Evolutionary conservation across 352 stramenopile species (phyloP), one percentile per base, ranked within the genome.

Genomic region (Pythium pectinolyticum): DNA sequence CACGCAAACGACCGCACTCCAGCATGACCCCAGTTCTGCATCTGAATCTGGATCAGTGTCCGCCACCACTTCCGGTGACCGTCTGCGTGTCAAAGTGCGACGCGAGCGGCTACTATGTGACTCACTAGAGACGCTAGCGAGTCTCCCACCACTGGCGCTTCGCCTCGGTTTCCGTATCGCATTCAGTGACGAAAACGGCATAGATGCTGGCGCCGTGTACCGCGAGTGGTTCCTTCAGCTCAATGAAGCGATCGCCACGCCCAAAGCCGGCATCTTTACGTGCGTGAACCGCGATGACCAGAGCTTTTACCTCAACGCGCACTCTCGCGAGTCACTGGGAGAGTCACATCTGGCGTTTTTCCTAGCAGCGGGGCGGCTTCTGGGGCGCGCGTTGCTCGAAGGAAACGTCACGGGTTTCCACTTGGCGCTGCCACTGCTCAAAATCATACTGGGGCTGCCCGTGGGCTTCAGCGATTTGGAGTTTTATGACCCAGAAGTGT

Each of bases 361-460:
- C 49, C 39, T 70, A 11, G 55, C 61, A 2, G 45, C 62, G 7
- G 67, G 64, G 4, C 65, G 66, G 1, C 27, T 74, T 2, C 8
- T 78, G 2, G 67, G 71, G 9, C 59, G 64, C 15, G 51, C 64
- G 32, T 39, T 69, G 27, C 37, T 74, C 15, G 92, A 98, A 69
- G 74, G 85, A 51, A 88, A 97, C 65, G 63, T 97, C 7, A 84
- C 97, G 0, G 69, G n/a, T n/a, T n/a, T n/a, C n/a, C n/a, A n/a
- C n/a, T n/a, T n/a, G n/a, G n/a, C n/a, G 25, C 63, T 69, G 6
- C 70, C 68, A 12, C 50, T 86, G 60, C 57, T 86, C 32, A 83
- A 88, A 57, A 73, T 82, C 54, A 77, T 82, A 4, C 67, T 12
- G 57, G 54, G 54, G 1, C 12, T 37, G 10, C 54, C 54, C 7